A percentile compares a stretch with the other conserved stretches of the same genome.
phyloP scores from a whole-genome alignment of 2,329 filamentous ascomycete genomes.

The Neurospora crassa region DNA sequence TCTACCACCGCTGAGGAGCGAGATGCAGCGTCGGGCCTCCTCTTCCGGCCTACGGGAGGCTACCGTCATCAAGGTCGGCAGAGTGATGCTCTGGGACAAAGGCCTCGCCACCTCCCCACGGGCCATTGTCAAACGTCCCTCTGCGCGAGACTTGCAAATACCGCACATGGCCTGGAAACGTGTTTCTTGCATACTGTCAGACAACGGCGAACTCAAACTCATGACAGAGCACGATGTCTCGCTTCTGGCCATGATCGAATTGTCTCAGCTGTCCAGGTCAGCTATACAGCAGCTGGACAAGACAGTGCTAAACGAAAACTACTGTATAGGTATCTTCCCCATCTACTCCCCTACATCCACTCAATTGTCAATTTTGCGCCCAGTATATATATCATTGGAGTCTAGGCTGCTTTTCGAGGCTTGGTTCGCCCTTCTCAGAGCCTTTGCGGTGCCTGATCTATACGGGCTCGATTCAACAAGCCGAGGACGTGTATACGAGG shows the following conservation, averaged over 20 bases:
- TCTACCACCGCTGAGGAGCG: conserved; percentile 34
- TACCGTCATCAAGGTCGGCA: conserved; percentile 90
- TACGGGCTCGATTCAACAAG: conserved; percentile 53
- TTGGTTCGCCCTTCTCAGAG: conserved; percentile 86
- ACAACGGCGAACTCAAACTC: conserved; percentile 89
- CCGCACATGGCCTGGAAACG: conserved; percentile 63
- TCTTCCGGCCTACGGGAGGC: conserved; percentile 48
- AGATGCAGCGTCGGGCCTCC: conserved; percentile 34
- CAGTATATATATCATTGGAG: conserved; percentile 81
- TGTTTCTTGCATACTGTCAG: conserved; percentile 87
- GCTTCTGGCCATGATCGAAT: conserved; percentile 71
- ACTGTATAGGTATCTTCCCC: conserved; percentile 90
- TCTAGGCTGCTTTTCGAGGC: conserved; percentile 89
- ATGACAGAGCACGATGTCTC: conserved; percentile 77
- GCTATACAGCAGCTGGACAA: conserved; percentile 84
- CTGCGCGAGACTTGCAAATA: conserved; percentile 45
- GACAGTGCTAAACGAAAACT: conserved; percentile 85
- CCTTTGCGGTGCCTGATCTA: conserved; percentile 85
- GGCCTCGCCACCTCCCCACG: conserved; percentile 46
- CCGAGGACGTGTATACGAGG: conserved; percentile 33
- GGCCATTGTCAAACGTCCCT: conserved; percentile 47
- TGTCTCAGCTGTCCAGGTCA: conserved; percentile 80
- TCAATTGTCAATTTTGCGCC: conserved; percentile 68
- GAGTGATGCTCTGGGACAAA: conserved; percentile 86
- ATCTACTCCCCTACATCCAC: conserved; percentile 73